Conservation (phyloP, 75 land plant species). For the Adiantum capillusveneris region DNA sequence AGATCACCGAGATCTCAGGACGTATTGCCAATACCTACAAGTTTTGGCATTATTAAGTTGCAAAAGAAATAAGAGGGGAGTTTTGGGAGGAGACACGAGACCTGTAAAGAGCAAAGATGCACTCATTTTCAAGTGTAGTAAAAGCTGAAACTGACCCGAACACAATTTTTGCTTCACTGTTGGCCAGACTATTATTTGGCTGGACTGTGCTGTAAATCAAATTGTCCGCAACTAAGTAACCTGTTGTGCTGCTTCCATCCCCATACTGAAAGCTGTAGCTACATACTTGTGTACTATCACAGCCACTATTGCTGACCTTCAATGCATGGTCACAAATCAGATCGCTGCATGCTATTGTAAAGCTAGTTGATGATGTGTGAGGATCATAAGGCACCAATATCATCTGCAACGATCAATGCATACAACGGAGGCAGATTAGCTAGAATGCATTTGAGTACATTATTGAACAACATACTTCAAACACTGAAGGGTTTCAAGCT, state of each 20-base stretch:
- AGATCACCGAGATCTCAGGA: no score
- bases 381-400: constrained; percentile 58
- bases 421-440: no score
- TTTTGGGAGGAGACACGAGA: no score
- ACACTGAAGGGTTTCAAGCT: no score
- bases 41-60: no score
- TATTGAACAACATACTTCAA: no score
- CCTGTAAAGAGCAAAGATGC: no score
- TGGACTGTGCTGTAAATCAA: constrained; percentile 41
- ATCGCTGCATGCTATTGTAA: constrained; percentile 43
- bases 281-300: constrained; percentile 39
- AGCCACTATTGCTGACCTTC: constrained; percentile 25
- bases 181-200: constrained; percentile 14
- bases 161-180: constrained; percentile 48
- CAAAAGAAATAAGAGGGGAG: no score
- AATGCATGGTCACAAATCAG: constrained; percentile 24
- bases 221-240: constrained; percentile 66
- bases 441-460: no score
- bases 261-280: constrained; percentile 61
- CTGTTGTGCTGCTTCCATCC: constrained; percentile 85
- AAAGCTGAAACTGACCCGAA: constrained; percentile 55
- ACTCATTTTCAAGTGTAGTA: no score
- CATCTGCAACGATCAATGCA: constrained; percentile 32
- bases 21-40: no score
- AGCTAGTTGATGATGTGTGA: constrained; percentile 41